These are phyloP conservation scores for Triticum turgidum DNA, from an alignment of 176 grass and related monocot species.

Conservation along the genomic window DNA sequence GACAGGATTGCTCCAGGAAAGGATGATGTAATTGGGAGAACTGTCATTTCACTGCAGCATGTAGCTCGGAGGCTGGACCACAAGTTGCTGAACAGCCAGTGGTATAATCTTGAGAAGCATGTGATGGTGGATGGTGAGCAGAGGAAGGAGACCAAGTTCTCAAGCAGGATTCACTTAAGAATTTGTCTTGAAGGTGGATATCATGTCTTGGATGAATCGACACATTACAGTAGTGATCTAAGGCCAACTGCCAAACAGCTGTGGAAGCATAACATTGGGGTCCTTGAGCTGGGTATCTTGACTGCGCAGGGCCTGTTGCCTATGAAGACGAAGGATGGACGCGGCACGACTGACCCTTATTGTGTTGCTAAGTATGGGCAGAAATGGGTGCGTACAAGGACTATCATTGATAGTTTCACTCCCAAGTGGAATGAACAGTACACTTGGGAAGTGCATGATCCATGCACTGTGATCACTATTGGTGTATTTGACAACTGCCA, in stretches of 20 bases:
- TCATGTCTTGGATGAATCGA: slow-evolving; percentile 75
- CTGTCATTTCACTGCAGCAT: slow-evolving; percentile 50
- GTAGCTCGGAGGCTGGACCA: slow-evolving; percentile 53
- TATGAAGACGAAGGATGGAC: slow-evolving; percentile 77
- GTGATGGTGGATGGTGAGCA: slow-evolving; percentile 63
- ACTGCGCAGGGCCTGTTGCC: slow-evolving; percentile 58
- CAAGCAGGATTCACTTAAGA: slow-evolving; percentile 65
- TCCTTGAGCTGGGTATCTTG: slow-evolving; percentile 66
- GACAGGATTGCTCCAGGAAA: slow-evolving; percentile 59
- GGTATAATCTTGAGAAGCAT: slow-evolving; percentile 65
- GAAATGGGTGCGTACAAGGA: slow-evolving; percentile 75
- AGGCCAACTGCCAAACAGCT: slow-evolving; percentile 67
- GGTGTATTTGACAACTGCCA: slow-evolving; percentile 78
- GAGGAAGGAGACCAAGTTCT: slow-evolving; percentile 62
- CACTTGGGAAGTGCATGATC: slow-evolving; percentile 71
- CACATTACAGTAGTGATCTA: slow-evolving; percentile 76
- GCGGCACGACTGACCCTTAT: slow-evolving; percentile 70
- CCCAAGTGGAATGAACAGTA: slow-evolving; percentile 81
- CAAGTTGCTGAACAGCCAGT: slow-evolving; percentile 42
- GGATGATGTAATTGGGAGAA: slow-evolving; percentile 59
- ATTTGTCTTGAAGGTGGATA: slow-evolving; percentile 72
- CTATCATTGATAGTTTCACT: slow-evolving; percentile 61
- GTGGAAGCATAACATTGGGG: slow-evolving; percentile 66
- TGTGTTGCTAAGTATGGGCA: slow-evolving; percentile 78
- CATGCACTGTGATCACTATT: slow-evolving; percentile 67